Conservation (phyloP, 495 filamentous ascomycete genomes). For the Beverwykella pulmonaria region DNA sequence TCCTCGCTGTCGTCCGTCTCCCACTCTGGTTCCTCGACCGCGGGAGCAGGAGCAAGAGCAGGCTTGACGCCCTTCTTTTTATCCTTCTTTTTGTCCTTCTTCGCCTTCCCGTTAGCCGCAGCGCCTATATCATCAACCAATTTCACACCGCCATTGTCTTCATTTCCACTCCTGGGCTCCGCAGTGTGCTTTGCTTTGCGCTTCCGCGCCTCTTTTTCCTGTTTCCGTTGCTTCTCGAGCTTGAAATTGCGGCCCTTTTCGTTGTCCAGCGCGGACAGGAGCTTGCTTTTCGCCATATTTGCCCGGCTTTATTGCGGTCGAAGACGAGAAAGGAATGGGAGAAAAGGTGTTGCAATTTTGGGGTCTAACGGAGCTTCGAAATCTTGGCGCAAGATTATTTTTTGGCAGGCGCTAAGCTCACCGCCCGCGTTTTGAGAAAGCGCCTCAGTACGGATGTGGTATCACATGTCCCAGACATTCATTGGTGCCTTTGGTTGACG, state of each 20-base stretch:
- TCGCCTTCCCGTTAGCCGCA: constrained; percentile 25
- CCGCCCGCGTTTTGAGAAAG: constrained; percentile 26
- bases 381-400: constrained; percentile 30
- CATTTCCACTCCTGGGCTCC: constrained; percentile 31
- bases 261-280: constrained; percentile 42
- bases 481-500: background rate
- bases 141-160: constrained; percentile 25
- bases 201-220: constrained; percentile 48
- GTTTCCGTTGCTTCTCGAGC: constrained; percentile 65
- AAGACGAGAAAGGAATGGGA: background rate
- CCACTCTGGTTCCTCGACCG: constrained; percentile 25
- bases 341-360: constrained; percentile 8
- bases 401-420: constrained; percentile 23
- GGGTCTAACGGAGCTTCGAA: constrained; percentile 10
- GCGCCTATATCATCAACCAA: background rate
- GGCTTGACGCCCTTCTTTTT: constrained; percentile 1
- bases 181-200: constrained; percentile 52
- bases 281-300: constrained; percentile 42
- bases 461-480: constrained; percentile 1
- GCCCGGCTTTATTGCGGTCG: background rate
- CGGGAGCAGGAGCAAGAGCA: background rate
- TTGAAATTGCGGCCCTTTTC: constrained; percentile 65
- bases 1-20: constrained; percentile 45
- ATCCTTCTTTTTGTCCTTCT: constrained; percentile 29
- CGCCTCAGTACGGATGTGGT: background rate